Evolutionary conservation across 2,329 filamentous ascomycete genomes (phyloP), one percentile per base, ranked within the genome.

Genomic region (Ilyonectria destructans): DNA sequence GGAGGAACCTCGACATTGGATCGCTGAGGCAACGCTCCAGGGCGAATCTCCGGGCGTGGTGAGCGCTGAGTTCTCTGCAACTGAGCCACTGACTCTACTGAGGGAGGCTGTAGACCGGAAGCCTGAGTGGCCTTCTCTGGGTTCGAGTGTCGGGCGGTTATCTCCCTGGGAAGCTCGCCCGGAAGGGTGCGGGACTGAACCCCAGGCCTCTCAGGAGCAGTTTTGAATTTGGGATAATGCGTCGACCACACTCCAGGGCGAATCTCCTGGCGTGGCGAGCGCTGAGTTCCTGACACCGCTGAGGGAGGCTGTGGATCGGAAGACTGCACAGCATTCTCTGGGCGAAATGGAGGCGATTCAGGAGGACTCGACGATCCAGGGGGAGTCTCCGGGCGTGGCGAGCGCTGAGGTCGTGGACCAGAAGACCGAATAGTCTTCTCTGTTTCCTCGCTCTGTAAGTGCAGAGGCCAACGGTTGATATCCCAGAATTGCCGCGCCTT

Each of bases 381-480:
- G 26, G 26, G 26, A 26, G 26, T 23, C 21, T 23, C 21, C 21
- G 21, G 21, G 21, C 40, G 26, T 6, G 46, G 19, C 49, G 21
- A 35, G 9, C 10, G n/a, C 37, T 29, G 19, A 23, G 15, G 37
- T 65, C 58, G 21, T n/a, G 65, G 54, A 2, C 71, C 68, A 19
- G 66, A 60, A 17, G 31, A 55, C 21, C 60, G 40, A 62, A 85
- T 80, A 19, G 70, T 58, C 13, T 73, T 64, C 58, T 78, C 77
- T n/a, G 69, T 75, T 23, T 74, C 70, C 26, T 75, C 58, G 7
- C 67, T 76, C 70, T 86, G 83, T 59, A 83, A 73, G 29, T 82
- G 72, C 21, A 83, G 49, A 40, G 86, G 86, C 86, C 86, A 89
- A 45, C 85, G 81, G 72, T 84, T 79, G 51, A 88, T 75, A 69